Evolutionary conservation across 2,329 filamentous ascomycete genomes (phyloP), one percentile per base, ranked within the genome.

Genomic region (Hyphodiscus sp.): DNA sequence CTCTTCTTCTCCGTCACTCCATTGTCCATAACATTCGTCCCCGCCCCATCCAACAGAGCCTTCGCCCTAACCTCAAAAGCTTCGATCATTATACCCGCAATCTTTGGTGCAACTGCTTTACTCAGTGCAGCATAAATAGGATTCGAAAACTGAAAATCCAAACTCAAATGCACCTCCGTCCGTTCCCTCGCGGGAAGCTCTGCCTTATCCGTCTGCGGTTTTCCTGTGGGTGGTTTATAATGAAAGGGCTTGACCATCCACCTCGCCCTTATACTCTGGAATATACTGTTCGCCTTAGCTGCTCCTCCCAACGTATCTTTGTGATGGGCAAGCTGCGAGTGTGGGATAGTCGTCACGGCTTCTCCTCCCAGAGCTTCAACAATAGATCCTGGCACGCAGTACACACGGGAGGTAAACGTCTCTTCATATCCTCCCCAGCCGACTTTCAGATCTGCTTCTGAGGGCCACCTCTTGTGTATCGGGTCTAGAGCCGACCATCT

Each of bases 391-490:
- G 87, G 87, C 1, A 91, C 77, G 72, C 94, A 99, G 70, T 83
- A 84, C 18, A 97, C 78, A 8, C 82, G 78, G 57, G 84, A 89
- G 4, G 85, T 87, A 72, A 96, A 99, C 10, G 81, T 84, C 70
- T 97, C 92, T 57, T 86, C 84, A 61, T 96, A 79, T 16, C 82
- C 83, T 26, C 87, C 87, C 81, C 90, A 97, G 60, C 94, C 94
- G 33, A 95, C 83, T 9, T 85, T 86, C 13, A 99, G 76, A 65
- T 87, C 85, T 15, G 89, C 94, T 58, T 85, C 79, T 26, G 83
- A 79, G 0, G 94, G 94, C 76, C 81, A 88, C 44, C 71, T 72
- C 26, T 72, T 71, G 49, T 61, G 60, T 1, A 72, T 66, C 23
- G 72, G 56, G 65, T 81, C 75, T 9, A 81, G 75, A 13, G 68